Evolutionary conservation across 1,284 basidiomycete species (phyloP).

Genomic region (Apiotrichum laibachii): DNA sequence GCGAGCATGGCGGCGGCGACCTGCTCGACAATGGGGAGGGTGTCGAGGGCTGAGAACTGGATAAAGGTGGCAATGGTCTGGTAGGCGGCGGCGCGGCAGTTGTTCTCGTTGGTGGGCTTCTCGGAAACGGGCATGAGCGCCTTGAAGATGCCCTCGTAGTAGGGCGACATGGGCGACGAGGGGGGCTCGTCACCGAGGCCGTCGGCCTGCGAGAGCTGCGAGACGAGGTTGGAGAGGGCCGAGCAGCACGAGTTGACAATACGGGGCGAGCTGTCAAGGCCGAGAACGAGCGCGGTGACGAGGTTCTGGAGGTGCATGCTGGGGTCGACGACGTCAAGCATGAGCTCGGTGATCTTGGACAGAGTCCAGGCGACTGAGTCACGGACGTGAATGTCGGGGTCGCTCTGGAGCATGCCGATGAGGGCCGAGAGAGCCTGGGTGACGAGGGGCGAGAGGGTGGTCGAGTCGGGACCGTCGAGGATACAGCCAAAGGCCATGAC

Average conservation of each 20-base stretch:
- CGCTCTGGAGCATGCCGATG: constrained; percentile 86
- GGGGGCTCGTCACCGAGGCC: constrained; percentile 54
- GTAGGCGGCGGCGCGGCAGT: constrained; percentile 93
- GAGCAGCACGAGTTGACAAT: constrained; percentile 95
- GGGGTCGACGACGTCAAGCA: constrained; percentile 82
- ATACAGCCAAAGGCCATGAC: constrained; percentile 99
- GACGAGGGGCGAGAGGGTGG: constrained; percentile 75
- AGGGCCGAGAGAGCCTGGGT: constrained; percentile 90
- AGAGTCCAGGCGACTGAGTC: constrained; percentile 98
- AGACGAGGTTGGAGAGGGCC: constrained; percentile 91
- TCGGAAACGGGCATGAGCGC: constrained; percentile 82
- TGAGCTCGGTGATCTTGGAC: constrained; percentile 87
- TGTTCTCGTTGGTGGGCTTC: constrained; percentile 77
- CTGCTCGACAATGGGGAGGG: constrained; percentile 76
- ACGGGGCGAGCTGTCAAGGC: constrained; percentile 71
- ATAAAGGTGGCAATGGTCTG: constrained; percentile 89
- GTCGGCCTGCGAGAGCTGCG: constrained; percentile 67
- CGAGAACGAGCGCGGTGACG: constrained; percentile 76
- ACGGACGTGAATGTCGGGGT: constrained; percentile 81
- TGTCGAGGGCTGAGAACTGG: constrained; percentile 75
- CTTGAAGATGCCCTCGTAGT: constrained; percentile 80
- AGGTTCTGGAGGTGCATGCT: constrained; percentile 84
- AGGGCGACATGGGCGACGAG: constrained; percentile 71
- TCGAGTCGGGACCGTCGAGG: constrained; percentile 88
- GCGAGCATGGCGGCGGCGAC: constrained; percentile 76